Evolutionary conservation across 208 protist species (phyloP), one percentile per base, ranked within the genome.

Genomic region (Acanthamoeba healyi): DNA sequence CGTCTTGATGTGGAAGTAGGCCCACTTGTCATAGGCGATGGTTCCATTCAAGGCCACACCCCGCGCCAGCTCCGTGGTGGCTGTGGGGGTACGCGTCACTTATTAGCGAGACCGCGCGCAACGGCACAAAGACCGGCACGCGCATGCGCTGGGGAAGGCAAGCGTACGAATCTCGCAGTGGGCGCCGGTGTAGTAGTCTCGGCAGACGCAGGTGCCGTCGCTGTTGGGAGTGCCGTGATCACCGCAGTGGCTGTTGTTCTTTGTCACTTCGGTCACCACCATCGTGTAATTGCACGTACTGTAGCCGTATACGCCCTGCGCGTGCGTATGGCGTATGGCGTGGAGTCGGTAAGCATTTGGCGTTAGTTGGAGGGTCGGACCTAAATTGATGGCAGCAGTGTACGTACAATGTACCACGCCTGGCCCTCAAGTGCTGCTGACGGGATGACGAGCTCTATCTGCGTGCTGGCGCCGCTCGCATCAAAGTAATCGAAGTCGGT

Each of bases 151-250:
- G 17, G 74, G 74, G 29, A 32, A 26, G n/a, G n/a, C n/a, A n/a
- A 7, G n/a, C 9, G n/a, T 54, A 87, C 77, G 29, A 12, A 87
- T 51, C 14, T 87, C 40, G 38, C 77, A 87, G 77, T 12, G 12
- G 26, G 40, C 38, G 14, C 77, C 77, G 5, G 77, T n/a, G n/a
- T 56, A 87, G 40, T 87, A 46, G 34, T 56, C 49, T 34, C 17
- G 38, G 77, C 77, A 87, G 49, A 87, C 49, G 77, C 77, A 87
- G 12, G 77, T 87, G 77, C 77, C 77, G 49, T 87, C 77, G 44
- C 77, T 87, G 49, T 87, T 87, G 44, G 77, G 77, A 10, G 32
- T 58, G 19, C 77, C 77, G n/a, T 87, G 77, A 15, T 0, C 22
- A 24, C 77, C 77, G 49, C 77, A 87, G 22, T 9, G 40, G 49